These are phyloP conservation scores for Cladophialophora yegresii DNA, from an alignment of 2,329 filamentous ascomycete species.

Conservation along the genomic window DNA sequence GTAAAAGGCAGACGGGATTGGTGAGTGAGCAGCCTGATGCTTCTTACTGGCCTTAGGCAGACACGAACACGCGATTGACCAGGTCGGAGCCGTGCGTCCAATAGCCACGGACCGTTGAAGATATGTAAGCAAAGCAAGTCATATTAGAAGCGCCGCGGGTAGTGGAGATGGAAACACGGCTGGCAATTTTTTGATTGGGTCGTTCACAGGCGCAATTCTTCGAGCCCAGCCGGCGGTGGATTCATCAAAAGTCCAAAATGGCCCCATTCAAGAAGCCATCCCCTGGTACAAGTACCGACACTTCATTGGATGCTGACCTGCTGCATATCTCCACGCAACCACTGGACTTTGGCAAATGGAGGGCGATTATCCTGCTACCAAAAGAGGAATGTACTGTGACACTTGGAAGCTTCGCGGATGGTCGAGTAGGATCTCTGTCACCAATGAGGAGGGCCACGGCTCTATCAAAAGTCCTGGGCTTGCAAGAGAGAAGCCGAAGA, in stretches of 20 bases:
- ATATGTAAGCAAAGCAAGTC: constrained; percentile 8
- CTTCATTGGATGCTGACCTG: background rate
- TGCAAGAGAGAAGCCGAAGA: background rate
- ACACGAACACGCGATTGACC: constrained; percentile 1
- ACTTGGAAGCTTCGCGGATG: background rate
- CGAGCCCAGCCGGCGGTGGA: background rate
- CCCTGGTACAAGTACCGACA: background rate
- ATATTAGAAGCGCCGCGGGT: background rate
- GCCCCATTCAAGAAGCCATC: background rate
- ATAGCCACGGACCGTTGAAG: background rate
- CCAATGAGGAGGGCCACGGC: background rate
- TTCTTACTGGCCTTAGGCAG: background rate
- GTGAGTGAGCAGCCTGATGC: background rate
- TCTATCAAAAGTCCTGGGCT: background rate
- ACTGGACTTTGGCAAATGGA: background rate
- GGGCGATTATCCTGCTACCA: background rate
- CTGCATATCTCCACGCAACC: background rate
- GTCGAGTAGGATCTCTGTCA: background rate
- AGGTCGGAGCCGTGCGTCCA: background rate
- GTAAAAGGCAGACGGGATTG: background rate
- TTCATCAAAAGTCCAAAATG: background rate
- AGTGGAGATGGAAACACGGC: background rate
- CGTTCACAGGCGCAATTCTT: background rate
- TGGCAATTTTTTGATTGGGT: background rate
- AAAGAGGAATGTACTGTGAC: background rate